phyloP scores from a whole-genome alignment of 805 yeast species.

The Saccharomyces cerevisiae region DNA sequence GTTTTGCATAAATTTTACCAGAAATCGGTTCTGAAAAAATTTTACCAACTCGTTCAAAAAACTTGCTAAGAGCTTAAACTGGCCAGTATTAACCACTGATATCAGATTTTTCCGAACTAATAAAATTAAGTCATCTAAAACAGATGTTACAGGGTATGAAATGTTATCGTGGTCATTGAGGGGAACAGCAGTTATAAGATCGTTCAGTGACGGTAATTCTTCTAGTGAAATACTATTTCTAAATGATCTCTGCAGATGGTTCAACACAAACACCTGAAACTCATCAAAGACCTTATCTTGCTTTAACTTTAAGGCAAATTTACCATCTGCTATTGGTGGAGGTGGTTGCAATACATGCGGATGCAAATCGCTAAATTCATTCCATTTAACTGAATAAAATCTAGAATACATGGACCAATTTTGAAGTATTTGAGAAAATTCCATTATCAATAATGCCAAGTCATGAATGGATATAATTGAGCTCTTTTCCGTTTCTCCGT shows the following conservation, averaged over 20 bases:
- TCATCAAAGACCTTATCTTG: constrained; percentile 44
- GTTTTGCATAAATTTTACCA: constrained; percentile 24
- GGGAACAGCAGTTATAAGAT: constrained; percentile 22
- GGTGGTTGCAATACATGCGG: constrained; percentile 13
- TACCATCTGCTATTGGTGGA: constrained; percentile 21
- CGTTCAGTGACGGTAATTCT: constrained; percentile 54
- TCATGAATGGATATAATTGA: constrained; percentile 11
- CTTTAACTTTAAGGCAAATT: constrained; percentile 19
- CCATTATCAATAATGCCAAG: constrained; percentile 40
- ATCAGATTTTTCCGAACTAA: constrained; percentile 60
- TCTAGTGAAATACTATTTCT: constrained; percentile 78
- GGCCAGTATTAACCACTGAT: constrained; percentile 66
- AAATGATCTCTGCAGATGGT: constrained; percentile 66
- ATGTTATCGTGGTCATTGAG: constrained; percentile 19
- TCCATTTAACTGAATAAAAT: constrained; percentile 65
- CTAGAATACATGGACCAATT: constrained; percentile 78
- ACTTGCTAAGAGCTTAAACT: constrained; percentile 26
- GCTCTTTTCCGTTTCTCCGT: constrained; percentile 26
- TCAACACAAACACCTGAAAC: constrained; percentile 55
- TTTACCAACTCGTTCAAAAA: constrained; percentile 24
- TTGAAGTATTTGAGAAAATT: constrained; percentile 67
- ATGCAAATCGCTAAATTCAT: constrained; percentile 30
- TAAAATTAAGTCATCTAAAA: constrained; percentile 76
- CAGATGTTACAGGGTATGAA: constrained; percentile 61
- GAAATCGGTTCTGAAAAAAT: constrained; percentile 26